phyloP scores from a whole-genome alignment of 495 filamentous ascomycete species.

The Penicillium herquei region DNA sequence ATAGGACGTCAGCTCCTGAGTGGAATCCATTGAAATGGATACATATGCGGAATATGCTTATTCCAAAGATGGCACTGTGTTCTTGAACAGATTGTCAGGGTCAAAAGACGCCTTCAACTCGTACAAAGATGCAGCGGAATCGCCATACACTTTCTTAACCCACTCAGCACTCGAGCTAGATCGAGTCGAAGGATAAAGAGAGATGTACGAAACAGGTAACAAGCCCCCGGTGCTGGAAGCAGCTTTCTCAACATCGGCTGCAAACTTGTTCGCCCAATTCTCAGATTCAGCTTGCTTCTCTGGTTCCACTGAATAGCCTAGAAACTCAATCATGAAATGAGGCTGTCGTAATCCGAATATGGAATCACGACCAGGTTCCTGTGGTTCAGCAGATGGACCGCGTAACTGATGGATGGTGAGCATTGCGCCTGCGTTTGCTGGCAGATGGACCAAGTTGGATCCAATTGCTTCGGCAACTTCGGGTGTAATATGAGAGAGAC shows the following conservation, averaged over 20 bases:
- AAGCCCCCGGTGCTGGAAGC: constrained; percentile 8
- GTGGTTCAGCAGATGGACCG: constrained; percentile 11
- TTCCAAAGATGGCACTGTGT: constrained; percentile 25
- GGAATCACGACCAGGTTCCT: constrained; percentile 8
- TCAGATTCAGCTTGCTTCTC: constrained; percentile 6
- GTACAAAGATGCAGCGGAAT: constrained; percentile 12
- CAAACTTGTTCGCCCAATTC: constrained; percentile 26
- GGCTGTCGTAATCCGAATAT: constrained; percentile 32
- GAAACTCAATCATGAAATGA: constrained; percentile 41
- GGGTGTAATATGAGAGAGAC: constrained; percentile 17
- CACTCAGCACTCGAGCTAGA: background rate
- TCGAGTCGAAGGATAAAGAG: constrained; percentile 16
- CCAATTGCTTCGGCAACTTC: constrained; percentile 24
- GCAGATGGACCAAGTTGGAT: constrained; percentile 21
- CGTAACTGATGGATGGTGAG: constrained; percentile 35
- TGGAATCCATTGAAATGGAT: too few species aligned
- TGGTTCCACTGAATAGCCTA: constrained; percentile 10
- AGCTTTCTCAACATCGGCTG: constrained; percentile 14
- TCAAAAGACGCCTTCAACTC: constrained; percentile 32
- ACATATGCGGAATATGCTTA: background rate
- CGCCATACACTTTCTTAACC: constrained; percentile 23
- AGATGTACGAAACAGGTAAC: constrained; percentile 31
- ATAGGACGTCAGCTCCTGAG: too few species aligned
- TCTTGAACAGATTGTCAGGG: constrained; percentile 29
- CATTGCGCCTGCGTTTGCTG: constrained; percentile 18